Evolutionary conservation across 129 eudicot species (phyloP).

Genomic region (Centrapalus pauciflorus): DNA sequence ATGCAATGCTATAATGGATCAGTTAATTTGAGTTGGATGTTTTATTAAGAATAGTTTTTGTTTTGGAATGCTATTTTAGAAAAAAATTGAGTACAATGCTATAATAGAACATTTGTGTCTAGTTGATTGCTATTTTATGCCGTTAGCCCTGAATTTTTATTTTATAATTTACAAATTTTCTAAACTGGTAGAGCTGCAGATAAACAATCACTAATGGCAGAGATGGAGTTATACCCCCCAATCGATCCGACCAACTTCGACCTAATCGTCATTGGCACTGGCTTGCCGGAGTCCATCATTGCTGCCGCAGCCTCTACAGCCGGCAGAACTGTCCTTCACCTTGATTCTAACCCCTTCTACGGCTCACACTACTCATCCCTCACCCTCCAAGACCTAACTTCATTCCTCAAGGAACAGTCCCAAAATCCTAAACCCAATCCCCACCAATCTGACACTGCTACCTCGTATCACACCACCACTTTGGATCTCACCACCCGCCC

Average conservation of each 20-base stretch:
- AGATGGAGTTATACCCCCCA: slow-evolving; percentile 46
- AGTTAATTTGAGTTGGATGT: no score
- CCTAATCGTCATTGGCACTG: slow-evolving; percentile 79
- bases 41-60: no score
- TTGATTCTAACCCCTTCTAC: slow-evolving; percentile 78
- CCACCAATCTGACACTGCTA: slow-evolving; percentile 8
- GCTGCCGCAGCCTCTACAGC: slow-evolving; percentile 89
- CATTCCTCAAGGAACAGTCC: slow-evolving; percentile 47
- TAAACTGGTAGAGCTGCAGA: background rate
- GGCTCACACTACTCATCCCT: slow-evolving; percentile 80
- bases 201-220: slow-evolving; percentile 21
- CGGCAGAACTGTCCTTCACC: slow-evolving; percentile 81
- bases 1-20: no score
- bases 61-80: no score
- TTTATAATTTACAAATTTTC: no score
- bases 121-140: no score
- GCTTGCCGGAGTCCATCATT: slow-evolving; percentile 67
- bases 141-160: no score
- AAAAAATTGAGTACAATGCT: no score
- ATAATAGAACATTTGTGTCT: no score
- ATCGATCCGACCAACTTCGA: slow-evolving; percentile 82
- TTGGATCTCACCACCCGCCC: slow-evolving; percentile 38
- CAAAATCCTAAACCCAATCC: slow-evolving; percentile 14
- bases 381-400: slow-evolving; percentile 48
- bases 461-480: slow-evolving; percentile 15